These are phyloP conservation scores for Blastocystis sp. DNA, from an alignment of 352 stramenopile genomes.

Conservation along the genomic window DNA sequence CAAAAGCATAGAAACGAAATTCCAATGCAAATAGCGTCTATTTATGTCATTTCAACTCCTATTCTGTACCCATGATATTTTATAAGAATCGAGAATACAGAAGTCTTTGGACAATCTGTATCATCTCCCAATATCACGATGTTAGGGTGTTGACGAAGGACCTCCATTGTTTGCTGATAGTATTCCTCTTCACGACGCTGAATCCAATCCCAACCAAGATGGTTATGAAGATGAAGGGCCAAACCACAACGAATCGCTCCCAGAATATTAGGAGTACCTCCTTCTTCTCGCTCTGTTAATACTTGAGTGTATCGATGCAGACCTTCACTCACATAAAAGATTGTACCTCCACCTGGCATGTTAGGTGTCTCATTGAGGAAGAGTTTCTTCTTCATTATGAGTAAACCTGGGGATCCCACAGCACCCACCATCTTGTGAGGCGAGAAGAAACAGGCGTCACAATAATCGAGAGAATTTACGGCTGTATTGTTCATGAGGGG, in stretches of 20 bases:
- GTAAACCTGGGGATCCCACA: conserved; percentile 83
- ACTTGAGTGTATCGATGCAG: conserved; percentile 73
- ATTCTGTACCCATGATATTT: not conserved
- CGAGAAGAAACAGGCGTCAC: conserved; percentile 91
- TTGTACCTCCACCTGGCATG: conserved; percentile 74
- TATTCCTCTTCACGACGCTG: conserved; percentile 73
- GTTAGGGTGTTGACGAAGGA: conserved; percentile 73
- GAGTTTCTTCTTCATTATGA: conserved; percentile 88
- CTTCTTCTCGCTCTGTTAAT: conserved; percentile 85
- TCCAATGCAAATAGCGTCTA: conserved; percentile 85
- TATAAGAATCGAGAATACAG: conserved; percentile 68
- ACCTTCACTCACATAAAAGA: conserved; percentile 82
- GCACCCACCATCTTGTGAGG: conserved; percentile 93
- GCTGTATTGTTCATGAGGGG: conserved; percentile 90
- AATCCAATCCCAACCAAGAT: conserved; percentile 74
- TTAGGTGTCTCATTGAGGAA: conserved; percentile 75
- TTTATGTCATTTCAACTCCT: not conserved
- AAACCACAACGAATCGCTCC: conserved; percentile 86
- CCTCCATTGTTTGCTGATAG: conserved; percentile 71
- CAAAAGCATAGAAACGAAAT: conserved; percentile 92
- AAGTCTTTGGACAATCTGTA: not conserved
- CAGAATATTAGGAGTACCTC: conserved; percentile 88
- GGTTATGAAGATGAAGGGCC: conserved; percentile 82
- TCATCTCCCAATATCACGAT: conserved; percentile 83
- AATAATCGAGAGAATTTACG: conserved; percentile 71